Percentiles rank a stretch among this genome's conserved stretches.
These are phyloP conservation scores for Petunia axillaris DNA, from an alignment of 257 asterid genomes.

Conservation along the genomic window DNA sequence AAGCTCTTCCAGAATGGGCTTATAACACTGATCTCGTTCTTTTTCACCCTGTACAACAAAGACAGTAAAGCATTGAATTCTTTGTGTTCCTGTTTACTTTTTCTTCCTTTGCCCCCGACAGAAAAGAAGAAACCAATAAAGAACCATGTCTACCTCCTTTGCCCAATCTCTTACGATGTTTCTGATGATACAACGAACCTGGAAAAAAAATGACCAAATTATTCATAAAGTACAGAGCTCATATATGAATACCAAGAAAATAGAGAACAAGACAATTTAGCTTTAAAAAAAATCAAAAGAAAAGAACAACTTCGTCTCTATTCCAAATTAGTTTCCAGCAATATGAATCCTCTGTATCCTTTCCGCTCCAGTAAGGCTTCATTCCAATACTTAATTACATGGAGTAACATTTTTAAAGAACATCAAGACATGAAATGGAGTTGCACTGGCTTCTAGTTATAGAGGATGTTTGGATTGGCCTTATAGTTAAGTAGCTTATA, in stretches of 20 bases:
- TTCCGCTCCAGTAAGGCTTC: conserved; percentile 9
- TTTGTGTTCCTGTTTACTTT: conserved; percentile 13
- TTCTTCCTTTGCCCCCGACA: neutral
- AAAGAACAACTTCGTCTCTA: neutral
- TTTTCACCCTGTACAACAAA: conserved; percentile 64
- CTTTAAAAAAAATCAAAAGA: neutral
- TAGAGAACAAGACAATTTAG: conserved; percentile 5
- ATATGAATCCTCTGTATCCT: conserved; percentile 9
- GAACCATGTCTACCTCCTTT: conserved; percentile 63
- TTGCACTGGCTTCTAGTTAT: neutral
- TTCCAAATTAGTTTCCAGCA: neutral
- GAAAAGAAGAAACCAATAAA: conserved; percentile 27
- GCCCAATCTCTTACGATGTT: conserved; percentile 99
- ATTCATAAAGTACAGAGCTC: neutral
- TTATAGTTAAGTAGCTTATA: too few species aligned
- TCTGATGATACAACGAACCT: conserved; percentile 96
- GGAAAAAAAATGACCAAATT: conserved; percentile 26
- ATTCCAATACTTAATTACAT: neutral
- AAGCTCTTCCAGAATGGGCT: conserved; percentile 89
- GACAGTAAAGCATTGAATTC: conserved; percentile 13
- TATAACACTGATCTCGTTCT: conserved; percentile 92
- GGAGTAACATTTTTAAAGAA: conserved; percentile 4
- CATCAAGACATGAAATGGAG: neutral
- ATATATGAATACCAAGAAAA: neutral
- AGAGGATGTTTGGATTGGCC: too few species aligned